Percentiles rank a stretch among this genome's conserved stretches.
Evolutionary conservation across 2,329 filamentous ascomycete genomes (phyloP).

Genomic region (Metarhizium album): DNA sequence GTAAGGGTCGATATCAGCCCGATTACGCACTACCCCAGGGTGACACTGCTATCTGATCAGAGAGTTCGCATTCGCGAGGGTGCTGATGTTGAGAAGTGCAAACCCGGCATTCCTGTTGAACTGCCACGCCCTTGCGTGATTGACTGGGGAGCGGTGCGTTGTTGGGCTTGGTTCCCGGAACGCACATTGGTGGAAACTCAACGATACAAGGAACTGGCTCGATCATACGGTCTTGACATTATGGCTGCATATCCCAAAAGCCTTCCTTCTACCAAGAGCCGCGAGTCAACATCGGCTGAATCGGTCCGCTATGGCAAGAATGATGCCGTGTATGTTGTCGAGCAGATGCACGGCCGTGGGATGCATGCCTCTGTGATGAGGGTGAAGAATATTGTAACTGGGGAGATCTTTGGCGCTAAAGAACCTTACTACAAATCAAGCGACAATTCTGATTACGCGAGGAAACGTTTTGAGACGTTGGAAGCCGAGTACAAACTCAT

Average conservation of each 20-base stretch:
- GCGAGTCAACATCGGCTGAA: neutral
- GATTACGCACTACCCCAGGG: neutral
- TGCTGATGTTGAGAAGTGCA: neutral
- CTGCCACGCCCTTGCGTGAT: neutral
- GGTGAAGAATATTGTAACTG: constrained; percentile 1
- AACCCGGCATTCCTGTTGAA: neutral
- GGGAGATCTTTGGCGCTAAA: constrained; percentile 5
- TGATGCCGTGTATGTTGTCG: neutral
- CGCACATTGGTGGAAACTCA: neutral
- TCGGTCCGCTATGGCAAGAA: neutral
- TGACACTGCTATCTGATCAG: neutral
- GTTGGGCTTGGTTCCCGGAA: neutral
- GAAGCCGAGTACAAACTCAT: constrained; percentile 4
- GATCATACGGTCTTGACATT: neutral
- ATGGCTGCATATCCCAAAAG: neutral
- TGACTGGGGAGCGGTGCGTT: neutral
- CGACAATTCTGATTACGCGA: constrained; percentile 3
- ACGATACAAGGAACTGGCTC: neutral
- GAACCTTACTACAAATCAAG: constrained; percentile 5
- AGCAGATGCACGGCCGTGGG: neutral
- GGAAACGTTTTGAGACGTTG: constrained; percentile 4
- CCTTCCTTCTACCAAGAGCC: neutral
- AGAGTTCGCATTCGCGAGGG: neutral
- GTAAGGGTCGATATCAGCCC: neutral
- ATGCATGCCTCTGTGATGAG: constrained; percentile 6